Percentiles rank a stretch among this genome's conserved stretches.
These are phyloP conservation scores for Fusarium udum DNA, from an alignment of 2,329 filamentous ascomycete genomes.

Conservation along the genomic window DNA sequence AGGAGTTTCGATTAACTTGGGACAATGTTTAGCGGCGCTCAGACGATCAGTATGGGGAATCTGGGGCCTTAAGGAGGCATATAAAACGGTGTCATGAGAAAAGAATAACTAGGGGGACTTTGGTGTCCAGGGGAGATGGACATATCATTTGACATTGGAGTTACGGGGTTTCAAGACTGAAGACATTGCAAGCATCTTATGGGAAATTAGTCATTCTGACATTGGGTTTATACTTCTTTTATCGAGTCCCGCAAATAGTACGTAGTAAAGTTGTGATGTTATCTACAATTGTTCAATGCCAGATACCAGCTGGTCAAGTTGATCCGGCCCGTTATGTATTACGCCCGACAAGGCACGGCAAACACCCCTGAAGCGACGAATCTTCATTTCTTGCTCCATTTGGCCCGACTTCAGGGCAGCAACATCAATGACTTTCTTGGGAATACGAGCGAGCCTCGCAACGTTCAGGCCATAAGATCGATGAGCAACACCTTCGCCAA, in stretches of 20 bases:
- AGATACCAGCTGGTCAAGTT: slow-evolving; percentile 63
- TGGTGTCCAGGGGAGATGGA: slow-evolving; percentile 18
- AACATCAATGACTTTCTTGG: slow-evolving; percentile 77
- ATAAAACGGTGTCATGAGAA: slow-evolving; percentile 13
- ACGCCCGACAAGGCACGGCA: slow-evolving; percentile 55
- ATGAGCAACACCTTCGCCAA: slow-evolving; percentile 90
- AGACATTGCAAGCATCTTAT: slow-evolving; percentile 21
- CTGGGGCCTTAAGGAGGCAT: slow-evolving; percentile 7
- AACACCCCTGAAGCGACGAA: slow-evolving; percentile 66
- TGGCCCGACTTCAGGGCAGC: slow-evolving; percentile 82
- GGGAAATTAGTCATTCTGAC: slow-evolving; percentile 14
- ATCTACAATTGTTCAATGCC: slow-evolving; percentile 68
- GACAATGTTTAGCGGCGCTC: slow-evolving; percentile 21
- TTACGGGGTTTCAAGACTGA: slow-evolving; percentile 5
- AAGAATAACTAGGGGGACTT: slow-evolving; percentile 20
- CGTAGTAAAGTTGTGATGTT: slow-evolving; percentile 1
- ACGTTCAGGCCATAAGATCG: slow-evolving; percentile 95
- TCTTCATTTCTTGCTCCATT: slow-evolving; percentile 77
- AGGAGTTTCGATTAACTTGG: slow-evolving; percentile 28
- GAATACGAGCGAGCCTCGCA: slow-evolving; percentile 83
- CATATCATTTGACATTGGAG: slow-evolving; percentile 28
- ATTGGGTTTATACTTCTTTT: slow-evolving; percentile 2
- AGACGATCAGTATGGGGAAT: not conserved
- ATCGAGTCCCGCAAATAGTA: not conserved
- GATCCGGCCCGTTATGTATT: slow-evolving; percentile 50